These are phyloP conservation scores for Corinectria fuckeliana DNA, from an alignment of 2,329 filamentous ascomycete genomes.

Conservation along the genomic window DNA sequence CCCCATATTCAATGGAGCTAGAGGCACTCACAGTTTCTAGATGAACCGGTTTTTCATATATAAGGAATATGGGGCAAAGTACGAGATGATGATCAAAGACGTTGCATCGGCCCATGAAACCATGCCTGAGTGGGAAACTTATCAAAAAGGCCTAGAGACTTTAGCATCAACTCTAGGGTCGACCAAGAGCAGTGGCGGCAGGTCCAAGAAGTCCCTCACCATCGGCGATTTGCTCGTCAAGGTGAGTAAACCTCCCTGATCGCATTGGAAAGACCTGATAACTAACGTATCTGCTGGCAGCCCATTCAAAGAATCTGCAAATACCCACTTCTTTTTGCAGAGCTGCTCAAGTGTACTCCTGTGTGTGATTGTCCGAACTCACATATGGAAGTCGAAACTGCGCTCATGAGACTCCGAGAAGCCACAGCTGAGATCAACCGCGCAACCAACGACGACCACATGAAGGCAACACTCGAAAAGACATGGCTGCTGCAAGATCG, in stretches of 20 bases:
- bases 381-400: slow-evolving; percentile 79
- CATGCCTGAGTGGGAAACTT: slow-evolving; percentile 76
- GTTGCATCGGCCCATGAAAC: slow-evolving; percentile 71
- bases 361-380: slow-evolving; percentile 84
- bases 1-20: neutral
- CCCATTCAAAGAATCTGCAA: slow-evolving; percentile 92
- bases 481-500: slow-evolving; percentile 87
- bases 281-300: slow-evolving; percentile 51
- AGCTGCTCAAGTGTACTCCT: slow-evolving; percentile 82
- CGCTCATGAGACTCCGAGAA: slow-evolving; percentile 74
- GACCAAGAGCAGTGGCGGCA: slow-evolving; percentile 66
- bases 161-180: slow-evolving; percentile 78
- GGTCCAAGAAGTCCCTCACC: slow-evolving; percentile 77
- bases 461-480: slow-evolving; percentile 75
- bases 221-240: slow-evolving; percentile 91
- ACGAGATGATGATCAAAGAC: slow-evolving; percentile 83
- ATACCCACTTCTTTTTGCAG: slow-evolving; percentile 86
- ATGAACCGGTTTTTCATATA: slow-evolving; percentile 85
- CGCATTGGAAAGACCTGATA: neutral
- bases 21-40: slow-evolving; percentile 51
- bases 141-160: slow-evolving; percentile 85
- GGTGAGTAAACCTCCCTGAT: slow-evolving; percentile 52
- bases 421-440: slow-evolving; percentile 82
- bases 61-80: slow-evolving; percentile 90
- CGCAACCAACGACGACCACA: slow-evolving; percentile 77